Evolutionary conservation across 148 eudicot genomes (phyloP).

Genomic region (Fagopyrum homotropicum): DNA sequence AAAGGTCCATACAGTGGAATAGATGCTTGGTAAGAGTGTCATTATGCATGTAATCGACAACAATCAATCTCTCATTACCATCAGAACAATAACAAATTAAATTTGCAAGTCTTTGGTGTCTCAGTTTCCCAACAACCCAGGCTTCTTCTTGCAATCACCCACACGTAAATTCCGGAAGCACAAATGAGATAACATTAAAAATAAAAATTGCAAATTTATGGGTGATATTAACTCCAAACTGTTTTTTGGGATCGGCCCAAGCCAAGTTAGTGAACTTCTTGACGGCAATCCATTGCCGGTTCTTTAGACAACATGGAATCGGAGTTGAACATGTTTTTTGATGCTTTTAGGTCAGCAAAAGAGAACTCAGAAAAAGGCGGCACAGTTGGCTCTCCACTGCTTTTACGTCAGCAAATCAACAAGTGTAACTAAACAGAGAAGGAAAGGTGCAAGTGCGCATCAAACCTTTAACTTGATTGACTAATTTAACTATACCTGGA

Average conservation of each 20-base stretch:
- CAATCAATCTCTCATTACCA: slow-evolving; percentile 86
- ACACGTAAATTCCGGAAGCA: slow-evolving; percentile 10
- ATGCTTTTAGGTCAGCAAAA: slow-evolving; percentile 49
- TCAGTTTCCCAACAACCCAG: slow-evolving; percentile 76
- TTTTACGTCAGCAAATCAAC: no score
- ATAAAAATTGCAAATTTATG: not conserved
- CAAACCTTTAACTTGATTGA: no score
- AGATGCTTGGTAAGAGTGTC: slow-evolving; percentile 93
- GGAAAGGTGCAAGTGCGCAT: no score
- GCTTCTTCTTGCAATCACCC: slow-evolving; percentile 66
- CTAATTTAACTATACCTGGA: no score
- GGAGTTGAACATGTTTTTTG: slow-evolving; percentile 59
- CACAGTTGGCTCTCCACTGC: slow-evolving; percentile 13
- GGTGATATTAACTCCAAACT: slow-evolving; percentile 48
- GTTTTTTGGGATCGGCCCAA: slow-evolving; percentile 76
- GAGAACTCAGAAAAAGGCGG: slow-evolving; percentile 59
- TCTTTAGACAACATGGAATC: slow-evolving; percentile 63
- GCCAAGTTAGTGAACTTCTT: slow-evolving; percentile 72
- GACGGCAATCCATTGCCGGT: slow-evolving; percentile 73
- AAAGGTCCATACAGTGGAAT: slow-evolving; percentile 52
- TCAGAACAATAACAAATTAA: slow-evolving; percentile 90
- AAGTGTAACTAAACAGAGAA: no score
- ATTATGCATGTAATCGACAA: slow-evolving; percentile 94
- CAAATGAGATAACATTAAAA: not conserved
- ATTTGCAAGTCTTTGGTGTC: slow-evolving; percentile 72